These are phyloP conservation scores for Nicotiana attenuata DNA, from an alignment of 257 asterid species.

Conservation along the genomic window DNA sequence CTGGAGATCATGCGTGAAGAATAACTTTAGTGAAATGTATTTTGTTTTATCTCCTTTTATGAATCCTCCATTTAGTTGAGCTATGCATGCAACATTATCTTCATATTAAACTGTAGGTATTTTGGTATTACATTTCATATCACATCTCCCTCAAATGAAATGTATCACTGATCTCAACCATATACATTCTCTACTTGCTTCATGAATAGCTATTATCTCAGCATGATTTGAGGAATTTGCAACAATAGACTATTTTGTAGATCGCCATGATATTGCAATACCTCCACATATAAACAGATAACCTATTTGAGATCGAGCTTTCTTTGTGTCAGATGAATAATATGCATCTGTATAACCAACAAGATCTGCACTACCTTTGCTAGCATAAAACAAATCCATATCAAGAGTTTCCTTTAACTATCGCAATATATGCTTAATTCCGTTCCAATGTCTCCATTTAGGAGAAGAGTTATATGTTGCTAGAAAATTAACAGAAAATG, in stretches of 20 bases:
- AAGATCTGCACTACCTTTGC: background rate
- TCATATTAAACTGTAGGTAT: too few species aligned
- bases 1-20: background rate
- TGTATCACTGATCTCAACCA: too few species aligned
- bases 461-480: background rate
- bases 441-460: background rate
- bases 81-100: too few species aligned
- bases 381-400: background rate
- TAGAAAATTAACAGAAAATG: background rate
- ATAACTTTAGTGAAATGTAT: background rate
- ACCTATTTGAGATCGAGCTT: background rate
- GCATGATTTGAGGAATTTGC: background rate
- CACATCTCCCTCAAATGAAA: too few species aligned
- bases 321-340: too few species aligned
- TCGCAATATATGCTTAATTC: too few species aligned
- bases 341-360: too few species aligned
- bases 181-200: too few species aligned
- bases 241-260: background rate
- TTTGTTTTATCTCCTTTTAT: too few species aligned
- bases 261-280: background rate
- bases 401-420: background rate
- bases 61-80: too few species aligned
- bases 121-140: too few species aligned
- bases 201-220: background rate
- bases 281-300: background rate